These are phyloP conservation scores for Ceratobasidium sp. DNA, from an alignment of 1,284 basidiomycete genomes.

Conservation along the genomic window DNA sequence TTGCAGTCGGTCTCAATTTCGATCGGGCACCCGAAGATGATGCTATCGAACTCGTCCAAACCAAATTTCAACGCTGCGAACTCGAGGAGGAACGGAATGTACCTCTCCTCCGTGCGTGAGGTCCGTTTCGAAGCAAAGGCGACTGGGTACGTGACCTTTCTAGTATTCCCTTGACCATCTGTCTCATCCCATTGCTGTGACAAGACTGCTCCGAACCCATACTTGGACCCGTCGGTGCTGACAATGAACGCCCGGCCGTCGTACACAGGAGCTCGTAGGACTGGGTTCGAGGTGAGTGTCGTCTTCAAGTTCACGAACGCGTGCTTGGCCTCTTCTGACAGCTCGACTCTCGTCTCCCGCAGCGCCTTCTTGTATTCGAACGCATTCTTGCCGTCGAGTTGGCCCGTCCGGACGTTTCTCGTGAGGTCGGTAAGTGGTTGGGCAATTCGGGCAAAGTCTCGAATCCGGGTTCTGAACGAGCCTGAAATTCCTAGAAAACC, in stretches of 20 bases:
- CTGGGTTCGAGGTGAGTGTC: constrained; percentile 51
- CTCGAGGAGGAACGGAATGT: constrained; percentile 47
- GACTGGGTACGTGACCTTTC: constrained; percentile 41
- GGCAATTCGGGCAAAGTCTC: constrained; percentile 40
- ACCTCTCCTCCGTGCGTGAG: constrained; percentile 42
- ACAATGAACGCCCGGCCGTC: constrained; percentile 53
- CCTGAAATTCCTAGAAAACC: constrained; percentile 38
- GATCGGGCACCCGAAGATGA: constrained; percentile 40
- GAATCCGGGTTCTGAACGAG: constrained; percentile 29
- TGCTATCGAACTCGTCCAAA: constrained; percentile 44
- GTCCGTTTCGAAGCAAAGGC: constrained; percentile 46
- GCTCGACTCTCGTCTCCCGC: constrained; percentile 47
- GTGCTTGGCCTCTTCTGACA: constrained; percentile 47
- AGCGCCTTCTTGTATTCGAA: constrained; percentile 42
- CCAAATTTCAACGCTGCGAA: constrained; percentile 46
- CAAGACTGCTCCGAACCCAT: constrained; percentile 54
- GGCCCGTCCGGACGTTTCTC: constrained; percentile 4
- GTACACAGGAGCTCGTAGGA: constrained; percentile 51
- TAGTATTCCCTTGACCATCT: not conserved
- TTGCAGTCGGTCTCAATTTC: constrained; percentile 48
- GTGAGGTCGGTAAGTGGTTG: constrained; percentile 52
- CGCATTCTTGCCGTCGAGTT: not conserved
- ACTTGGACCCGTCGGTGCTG: constrained; percentile 54
- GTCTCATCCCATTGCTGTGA: constrained; percentile 47
- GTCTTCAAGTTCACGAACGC: constrained; percentile 53